phyloP scores from a whole-genome alignment of 768 basidiomycete genomes.

The Phylloporus rhodoxanthus region DNA sequence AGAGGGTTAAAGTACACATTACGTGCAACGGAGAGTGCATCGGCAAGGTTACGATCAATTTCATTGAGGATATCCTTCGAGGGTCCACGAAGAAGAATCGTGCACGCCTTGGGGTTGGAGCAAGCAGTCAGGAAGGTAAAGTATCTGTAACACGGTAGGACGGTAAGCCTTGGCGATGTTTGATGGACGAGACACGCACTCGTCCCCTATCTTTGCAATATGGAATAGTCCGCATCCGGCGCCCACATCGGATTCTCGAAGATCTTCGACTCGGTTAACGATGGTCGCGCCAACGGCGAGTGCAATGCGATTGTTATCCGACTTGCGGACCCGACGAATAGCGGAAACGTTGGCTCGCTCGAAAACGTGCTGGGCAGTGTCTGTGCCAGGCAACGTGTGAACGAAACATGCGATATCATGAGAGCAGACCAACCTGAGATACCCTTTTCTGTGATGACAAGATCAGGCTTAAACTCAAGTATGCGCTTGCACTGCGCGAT shows the following conservation, averaged over 20 bases:
- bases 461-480: slow-evolving; percentile 89
- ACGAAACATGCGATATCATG: background rate
- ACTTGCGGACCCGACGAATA: slow-evolving; percentile 94
- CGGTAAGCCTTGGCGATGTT: background rate
- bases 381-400: slow-evolving; percentile 33
- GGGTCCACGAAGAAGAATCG: slow-evolving; percentile 93
- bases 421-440: slow-evolving; percentile 64
- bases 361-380: slow-evolving; percentile 89
- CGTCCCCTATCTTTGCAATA: slow-evolving; percentile 96
- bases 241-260: slow-evolving; percentile 88
- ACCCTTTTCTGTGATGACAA: slow-evolving; percentile 97
- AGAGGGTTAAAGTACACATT: slow-evolving; percentile 95
- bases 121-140: slow-evolving; percentile 97
- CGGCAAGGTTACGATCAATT: slow-evolving; percentile 94
- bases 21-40: slow-evolving; percentile 95
- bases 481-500: slow-evolving; percentile 79
- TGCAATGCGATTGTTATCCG: slow-evolving; percentile 97
- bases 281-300: slow-evolving; percentile 94
- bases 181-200: slow-evolving; percentile 38
- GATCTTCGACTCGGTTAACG: slow-evolving; percentile 92
- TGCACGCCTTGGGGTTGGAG: slow-evolving; percentile 88
- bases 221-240: slow-evolving; percentile 94
- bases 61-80: slow-evolving; percentile 98
- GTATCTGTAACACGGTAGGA: slow-evolving; percentile 51
- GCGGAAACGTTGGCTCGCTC: slow-evolving; percentile 86